phyloP scores from a whole-genome alignment of 495 filamentous ascomycete genomes.

The Thozetella sp. region DNA sequence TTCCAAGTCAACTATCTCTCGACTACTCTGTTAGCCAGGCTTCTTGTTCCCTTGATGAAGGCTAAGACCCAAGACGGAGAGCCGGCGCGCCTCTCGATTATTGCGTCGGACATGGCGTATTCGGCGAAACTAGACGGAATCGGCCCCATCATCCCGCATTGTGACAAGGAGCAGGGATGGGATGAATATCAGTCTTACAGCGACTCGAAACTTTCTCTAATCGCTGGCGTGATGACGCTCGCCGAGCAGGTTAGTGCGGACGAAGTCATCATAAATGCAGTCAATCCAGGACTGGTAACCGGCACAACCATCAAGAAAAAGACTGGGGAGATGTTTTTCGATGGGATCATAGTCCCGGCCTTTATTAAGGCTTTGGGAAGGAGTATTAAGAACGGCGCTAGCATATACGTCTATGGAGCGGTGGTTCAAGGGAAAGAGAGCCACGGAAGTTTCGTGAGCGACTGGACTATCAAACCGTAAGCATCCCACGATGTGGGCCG shows the following conservation, averaged over 20 bases:
- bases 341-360: no score
- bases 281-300: conserved; percentile 38
- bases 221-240: conserved; percentile 35
- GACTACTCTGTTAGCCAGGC: conserved; percentile 42
- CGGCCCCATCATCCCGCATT: background rate
- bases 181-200: conserved; percentile 28
- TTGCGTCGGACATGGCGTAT: conserved; percentile 35
- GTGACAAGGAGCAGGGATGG: conserved; percentile 3
- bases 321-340: background rate
- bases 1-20: conserved; percentile 46
- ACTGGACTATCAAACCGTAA: conserved; percentile 42
- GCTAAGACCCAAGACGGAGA: conserved; percentile 22
- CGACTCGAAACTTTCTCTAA: conserved; percentile 10
- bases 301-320: background rate
- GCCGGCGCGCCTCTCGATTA: conserved; percentile 37
- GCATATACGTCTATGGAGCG: conserved; percentile 35
- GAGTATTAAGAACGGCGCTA: conserved; percentile 15
- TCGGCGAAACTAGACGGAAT: conserved; percentile 31
- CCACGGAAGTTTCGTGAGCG: conserved; percentile 42
- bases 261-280: conserved; percentile 45
- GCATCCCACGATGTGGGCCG: conserved; percentile 36
- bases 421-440: conserved; percentile 39
- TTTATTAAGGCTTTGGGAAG: background rate
- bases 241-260: conserved; percentile 31
- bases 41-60: conserved; percentile 46